Evolutionary conservation across 192 early-diverging fungal species (phyloP).

Genomic region (Rhizoclosmatium sp.): DNA sequence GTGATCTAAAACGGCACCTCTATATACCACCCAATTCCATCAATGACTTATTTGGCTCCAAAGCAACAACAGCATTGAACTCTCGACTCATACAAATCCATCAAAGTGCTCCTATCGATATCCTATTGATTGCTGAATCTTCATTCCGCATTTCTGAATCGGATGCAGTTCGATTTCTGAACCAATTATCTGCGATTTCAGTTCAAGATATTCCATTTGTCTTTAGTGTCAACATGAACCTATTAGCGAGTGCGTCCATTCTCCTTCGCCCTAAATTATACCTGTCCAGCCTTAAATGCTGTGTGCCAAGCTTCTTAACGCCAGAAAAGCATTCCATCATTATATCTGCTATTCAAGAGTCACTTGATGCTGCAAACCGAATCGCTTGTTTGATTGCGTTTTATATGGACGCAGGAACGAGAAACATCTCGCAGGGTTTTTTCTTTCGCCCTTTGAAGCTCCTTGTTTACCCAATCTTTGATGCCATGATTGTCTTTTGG

Average conservation of each 20-base stretch:
- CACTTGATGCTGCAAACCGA: not conserved
- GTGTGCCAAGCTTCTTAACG: not conserved
- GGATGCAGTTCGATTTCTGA: not conserved
- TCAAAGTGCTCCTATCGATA: not conserved
- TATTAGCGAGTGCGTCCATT: not conserved
- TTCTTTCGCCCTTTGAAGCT: too few species aligned
- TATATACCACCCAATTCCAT: too few species aligned
- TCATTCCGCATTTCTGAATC: not conserved
- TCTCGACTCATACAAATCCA: too few species aligned
- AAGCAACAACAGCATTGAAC: too few species aligned
- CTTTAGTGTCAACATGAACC: not conserved
- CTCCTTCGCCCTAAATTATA: slow-evolving; percentile 14
- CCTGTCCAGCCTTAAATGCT: not conserved
- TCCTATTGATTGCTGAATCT: not conserved
- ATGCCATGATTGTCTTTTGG: not conserved
- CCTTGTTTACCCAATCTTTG: not conserved
- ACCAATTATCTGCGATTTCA: not conserved
- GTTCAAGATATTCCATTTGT: not conserved
- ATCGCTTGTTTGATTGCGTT: not conserved
- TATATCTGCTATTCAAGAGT: not conserved
- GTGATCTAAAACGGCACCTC: too few species aligned
- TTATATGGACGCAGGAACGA: not conserved
- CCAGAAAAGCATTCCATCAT: not conserved
- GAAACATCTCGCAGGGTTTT: too few species aligned
- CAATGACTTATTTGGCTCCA: too few species aligned